Percentiles rank a stretch among this genome's conserved stretches.
Evolutionary conservation across 192 early-diverging fungal genomes (phyloP).

Genomic region (Umbelopsis vinacea): DNA sequence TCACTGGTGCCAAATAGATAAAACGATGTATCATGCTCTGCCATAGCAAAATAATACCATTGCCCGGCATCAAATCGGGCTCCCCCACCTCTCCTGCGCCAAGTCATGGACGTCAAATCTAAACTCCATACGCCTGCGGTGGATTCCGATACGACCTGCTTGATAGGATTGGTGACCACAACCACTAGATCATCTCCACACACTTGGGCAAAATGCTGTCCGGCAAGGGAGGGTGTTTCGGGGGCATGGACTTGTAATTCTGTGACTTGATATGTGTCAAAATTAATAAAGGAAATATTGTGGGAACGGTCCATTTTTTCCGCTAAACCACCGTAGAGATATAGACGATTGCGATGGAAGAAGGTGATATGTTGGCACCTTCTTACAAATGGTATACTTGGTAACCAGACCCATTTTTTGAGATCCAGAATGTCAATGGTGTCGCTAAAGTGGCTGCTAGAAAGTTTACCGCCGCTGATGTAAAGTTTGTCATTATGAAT

Average conservation of each 20-base stretch:
- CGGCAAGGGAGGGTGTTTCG: conserved; percentile 55
- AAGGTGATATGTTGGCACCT: conserved; percentile 62
- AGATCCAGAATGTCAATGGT: conserved; percentile 56
- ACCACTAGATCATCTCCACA: conserved; percentile 64
- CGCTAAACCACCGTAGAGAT: conserved; percentile 63
- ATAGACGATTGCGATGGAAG: conserved; percentile 55
- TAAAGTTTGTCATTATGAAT: conserved; percentile 68
- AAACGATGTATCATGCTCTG: conserved; percentile 48
- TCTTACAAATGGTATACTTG: conserved; percentile 54
- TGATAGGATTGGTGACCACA: conserved; percentile 48
- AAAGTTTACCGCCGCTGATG: conserved; percentile 57
- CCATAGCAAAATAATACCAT: conserved; percentile 70
- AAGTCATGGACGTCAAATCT: conserved; percentile 59
- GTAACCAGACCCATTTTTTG: conserved; percentile 59
- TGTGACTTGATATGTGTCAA: conserved; percentile 47
- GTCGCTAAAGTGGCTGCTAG: conserved; percentile 29
- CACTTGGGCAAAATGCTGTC: conserved; percentile 66
- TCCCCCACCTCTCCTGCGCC: conserved; percentile 49
- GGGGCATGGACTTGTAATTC: conserved; percentile 52
- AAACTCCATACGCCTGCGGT: conserved; percentile 63
- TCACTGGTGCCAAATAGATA: conserved; percentile 62
- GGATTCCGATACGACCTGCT: conserved; percentile 47
- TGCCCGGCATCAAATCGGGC: conserved; percentile 35
- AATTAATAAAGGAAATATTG: conserved; percentile 60
- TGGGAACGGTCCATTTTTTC: conserved; percentile 61